Base-by-base conservation (phyloP, 1,284 basidiomycete species). In the Bothia castanella region DNA sequence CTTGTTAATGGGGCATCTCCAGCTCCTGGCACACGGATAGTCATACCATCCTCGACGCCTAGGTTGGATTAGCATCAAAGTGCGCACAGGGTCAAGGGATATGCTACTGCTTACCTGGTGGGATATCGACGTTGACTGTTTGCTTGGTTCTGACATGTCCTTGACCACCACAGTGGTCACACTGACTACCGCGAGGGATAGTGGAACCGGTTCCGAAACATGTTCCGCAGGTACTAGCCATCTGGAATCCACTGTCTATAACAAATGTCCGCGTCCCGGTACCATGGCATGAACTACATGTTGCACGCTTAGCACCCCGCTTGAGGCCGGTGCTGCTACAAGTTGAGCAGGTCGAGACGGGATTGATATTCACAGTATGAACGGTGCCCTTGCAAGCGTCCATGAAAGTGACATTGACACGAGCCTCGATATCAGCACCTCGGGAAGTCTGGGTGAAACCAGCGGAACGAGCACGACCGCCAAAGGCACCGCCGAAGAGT, bases 21-120 rank as follows among this genome's bases (percentile, higher is more conserved):
- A 41, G 80, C 80, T 36, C 84, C 83, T 12, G 89, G 82, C 45
- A 99, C 75, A 55, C 91, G 87, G 59, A 99, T 82, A 50, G 86
- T 83, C 90, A 96, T 97, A 25, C 97, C 97, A 68, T 99, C 94
- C 69, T 99, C 97, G 46, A 98, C 89, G 50, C 94, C 93, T 86
- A 61, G 30, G 45, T 47, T 19, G 25, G 46, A 41, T 65, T 21
- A 62, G 43, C 25, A 44, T 48, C 21, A 17, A 47, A 48, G 40
- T 51, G 54, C 45, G 56, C 56, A 49, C 58, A 38, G 54, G 40
- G 12, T 16, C 0, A 35, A 52, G 21, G 25, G 45, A 45, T 40
- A 50, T 36, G 45, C 21, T 40, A 37, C 45, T 34, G 72, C 85
- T 63, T 56, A 83, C 92, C 92, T 45, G 89, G 79, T 47, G 93